phyloP scores from a whole-genome alignment of 495 filamentous ascomycete species.

The Parachaetomium inaequale region DNA sequence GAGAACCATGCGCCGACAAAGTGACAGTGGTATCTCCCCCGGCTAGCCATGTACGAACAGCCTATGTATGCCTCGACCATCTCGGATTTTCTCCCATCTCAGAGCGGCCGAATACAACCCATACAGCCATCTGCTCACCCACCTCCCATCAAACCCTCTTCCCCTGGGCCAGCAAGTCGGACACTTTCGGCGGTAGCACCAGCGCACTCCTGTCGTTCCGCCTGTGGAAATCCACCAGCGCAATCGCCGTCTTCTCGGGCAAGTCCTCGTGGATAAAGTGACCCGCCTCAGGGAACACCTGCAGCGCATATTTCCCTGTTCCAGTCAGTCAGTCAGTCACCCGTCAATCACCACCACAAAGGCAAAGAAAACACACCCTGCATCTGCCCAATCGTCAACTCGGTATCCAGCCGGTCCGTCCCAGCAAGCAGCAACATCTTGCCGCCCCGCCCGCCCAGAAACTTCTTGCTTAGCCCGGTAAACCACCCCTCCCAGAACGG shows the following conservation, averaged over 20 bases:
- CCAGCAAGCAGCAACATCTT: slow-evolving; percentile 90
- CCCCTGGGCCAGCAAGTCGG: slow-evolving; percentile 50
- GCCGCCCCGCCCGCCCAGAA: slow-evolving; percentile 76
- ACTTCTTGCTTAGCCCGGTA: slow-evolving; percentile 78
- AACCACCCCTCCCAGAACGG: slow-evolving; percentile 97
- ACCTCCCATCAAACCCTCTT: slow-evolving; percentile 43
- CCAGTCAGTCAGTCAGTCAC: background rate
- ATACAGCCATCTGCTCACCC: no score
- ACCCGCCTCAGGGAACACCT: slow-evolving; percentile 91
- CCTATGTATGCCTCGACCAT: background rate
- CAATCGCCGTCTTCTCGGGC: slow-evolving; percentile 78
- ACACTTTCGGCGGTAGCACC: slow-evolving; percentile 88
- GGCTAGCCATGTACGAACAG: no score
- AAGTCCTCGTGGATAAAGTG: slow-evolving; percentile 97
- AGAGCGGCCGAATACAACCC: background rate
- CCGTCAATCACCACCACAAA: background rate
- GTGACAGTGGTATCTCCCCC: background rate
- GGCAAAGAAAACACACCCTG: slow-evolving; percentile 58
- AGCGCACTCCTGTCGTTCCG: slow-evolving; percentile 81
- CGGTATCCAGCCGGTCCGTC: slow-evolving; percentile 90
- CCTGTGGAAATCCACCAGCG: slow-evolving; percentile 84
- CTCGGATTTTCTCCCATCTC: background rate
- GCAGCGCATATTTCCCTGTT: slow-evolving; percentile 87
- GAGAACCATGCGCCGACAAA: background rate
- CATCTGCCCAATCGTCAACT: slow-evolving; percentile 97